Percentiles rank a stretch among this genome's conserved stretches.
These are phyloP conservation scores for Spencermartinsiella europaea DNA, from an alignment of 805 yeast genomes.

Conservation along the genomic window DNA sequence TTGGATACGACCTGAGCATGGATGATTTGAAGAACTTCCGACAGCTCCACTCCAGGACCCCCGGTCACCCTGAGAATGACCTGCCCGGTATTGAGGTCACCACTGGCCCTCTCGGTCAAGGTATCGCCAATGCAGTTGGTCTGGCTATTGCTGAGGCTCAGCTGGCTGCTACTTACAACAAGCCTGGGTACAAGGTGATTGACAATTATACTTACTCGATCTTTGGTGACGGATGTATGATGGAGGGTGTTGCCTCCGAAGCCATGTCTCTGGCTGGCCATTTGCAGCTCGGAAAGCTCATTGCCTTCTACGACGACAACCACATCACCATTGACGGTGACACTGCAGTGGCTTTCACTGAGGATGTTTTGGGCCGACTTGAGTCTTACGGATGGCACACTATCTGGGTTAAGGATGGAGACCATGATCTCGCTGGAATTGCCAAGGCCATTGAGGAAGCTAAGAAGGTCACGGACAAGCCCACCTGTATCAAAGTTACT, in stretches of 20 bases:
- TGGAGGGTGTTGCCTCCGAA: constrained; percentile 97
- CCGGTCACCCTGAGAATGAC: constrained; percentile 96
- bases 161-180: constrained; percentile 89
- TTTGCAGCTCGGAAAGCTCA: constrained; percentile 84
- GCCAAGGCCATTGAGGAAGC: constrained; percentile 74
- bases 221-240: constrained; percentile 96
- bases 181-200: constrained; percentile 68
- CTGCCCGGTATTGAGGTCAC: constrained; percentile 94
- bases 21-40: constrained; percentile 90
- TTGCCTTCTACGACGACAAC: constrained; percentile 95
- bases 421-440: constrained; percentile 69
- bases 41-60: constrained; percentile 84
- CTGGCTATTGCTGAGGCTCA: constrained; percentile 91
- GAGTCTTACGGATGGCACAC: constrained; percentile 95
- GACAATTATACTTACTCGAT: constrained; percentile 73
- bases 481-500: constrained; percentile 80
- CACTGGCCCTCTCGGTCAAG: constrained; percentile 99
- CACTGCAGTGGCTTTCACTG: constrained; percentile 86
- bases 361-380: constrained; percentile 79
- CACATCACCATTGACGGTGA: constrained; percentile 94
- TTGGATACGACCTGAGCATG: constrained; percentile 73
- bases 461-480: constrained; percentile 71
- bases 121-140: constrained; percentile 95
- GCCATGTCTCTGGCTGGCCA: constrained; percentile 96
- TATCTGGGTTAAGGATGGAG: constrained; percentile 70